These are phyloP conservation scores for Xerocomellus chrysenteron DNA, from an alignment of 768 basidiomycete genomes.

Conservation along the genomic window DNA sequence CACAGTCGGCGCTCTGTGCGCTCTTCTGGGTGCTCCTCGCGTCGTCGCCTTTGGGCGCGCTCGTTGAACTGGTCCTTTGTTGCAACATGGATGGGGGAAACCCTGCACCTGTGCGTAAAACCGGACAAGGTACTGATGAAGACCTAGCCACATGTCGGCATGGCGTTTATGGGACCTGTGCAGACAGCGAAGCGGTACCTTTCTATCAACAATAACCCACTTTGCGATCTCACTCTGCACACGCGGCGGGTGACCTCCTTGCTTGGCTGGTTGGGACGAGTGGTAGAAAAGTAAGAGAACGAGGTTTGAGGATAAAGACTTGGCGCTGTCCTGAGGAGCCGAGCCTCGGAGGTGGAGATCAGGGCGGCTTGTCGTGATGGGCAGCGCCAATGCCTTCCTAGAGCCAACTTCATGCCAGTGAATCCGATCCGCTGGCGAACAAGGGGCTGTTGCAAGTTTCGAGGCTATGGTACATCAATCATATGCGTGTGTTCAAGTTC, in stretches of 20 bases:
- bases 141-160: constrained; percentile 19
- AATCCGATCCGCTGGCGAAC: not conserved
- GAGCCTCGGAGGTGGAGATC: constrained; percentile 10
- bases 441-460: not conserved
- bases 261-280: not conserved
- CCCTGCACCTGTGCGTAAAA: not conserved
- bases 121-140: not conserved
- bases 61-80: constrained; percentile 19
- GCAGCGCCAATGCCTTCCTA: constrained; percentile 14
- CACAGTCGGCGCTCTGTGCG: constrained; percentile 26
- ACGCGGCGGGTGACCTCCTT: not conserved
- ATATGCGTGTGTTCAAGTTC: constrained; percentile 1
- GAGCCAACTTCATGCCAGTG: constrained; percentile 15
- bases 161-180: constrained; percentile 2
- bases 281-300: not conserved
- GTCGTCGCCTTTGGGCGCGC: constrained; percentile 19
- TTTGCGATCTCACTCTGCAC: not conserved
- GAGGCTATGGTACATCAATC: constrained; percentile 10
- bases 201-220: constrained; percentile 3
- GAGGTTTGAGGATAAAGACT: not conserved
- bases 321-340: constrained; percentile 2
- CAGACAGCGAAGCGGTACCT: constrained; percentile 10
- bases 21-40: constrained; percentile 25
- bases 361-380: constrained; percentile 9
- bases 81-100: constrained; percentile 21